These are phyloP conservation scores for Grammothele lineata DNA, from an alignment of 768 basidiomycete species.

Conservation along the genomic window DNA sequence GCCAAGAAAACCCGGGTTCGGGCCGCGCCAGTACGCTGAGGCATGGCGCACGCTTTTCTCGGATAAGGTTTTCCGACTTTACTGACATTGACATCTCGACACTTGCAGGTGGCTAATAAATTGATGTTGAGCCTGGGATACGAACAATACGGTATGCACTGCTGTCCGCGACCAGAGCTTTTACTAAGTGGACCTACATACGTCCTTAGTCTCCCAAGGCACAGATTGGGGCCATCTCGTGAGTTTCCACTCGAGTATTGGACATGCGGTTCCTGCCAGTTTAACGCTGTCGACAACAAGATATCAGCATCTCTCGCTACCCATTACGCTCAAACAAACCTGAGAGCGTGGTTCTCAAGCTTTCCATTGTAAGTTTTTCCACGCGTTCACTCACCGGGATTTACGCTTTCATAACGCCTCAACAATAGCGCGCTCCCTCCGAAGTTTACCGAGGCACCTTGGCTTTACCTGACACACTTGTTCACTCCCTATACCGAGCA, in stretches of 20 bases:
- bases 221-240: conserved; percentile 44
- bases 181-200: no score
- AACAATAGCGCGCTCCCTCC: conserved; percentile 27
- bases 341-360: conserved; percentile 53
- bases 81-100: background rate
- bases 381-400: no score
- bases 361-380: conserved; percentile 31
- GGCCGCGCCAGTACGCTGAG: conserved; percentile 47
- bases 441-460: conserved; percentile 18
- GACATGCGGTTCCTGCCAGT: no score
- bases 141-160: conserved; percentile 20
- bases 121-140: conserved; percentile 28
- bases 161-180: background rate
- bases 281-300: no score
- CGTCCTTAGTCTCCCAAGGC: conserved; percentile 28
- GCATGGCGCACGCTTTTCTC: conserved; percentile 26
- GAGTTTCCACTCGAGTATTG: no score
- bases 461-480: conserved; percentile 24
- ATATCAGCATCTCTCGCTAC: conserved; percentile 22
- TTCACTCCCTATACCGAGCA: conserved; percentile 25
- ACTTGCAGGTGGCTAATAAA: conserved; percentile 15
- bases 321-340: conserved; percentile 36
- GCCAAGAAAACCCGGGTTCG: conserved; percentile 49
- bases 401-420: no score
- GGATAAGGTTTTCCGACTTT: no score